Base-by-base conservation (phyloP, 805 yeast species). In the Candida hispaniensis region DNA sequence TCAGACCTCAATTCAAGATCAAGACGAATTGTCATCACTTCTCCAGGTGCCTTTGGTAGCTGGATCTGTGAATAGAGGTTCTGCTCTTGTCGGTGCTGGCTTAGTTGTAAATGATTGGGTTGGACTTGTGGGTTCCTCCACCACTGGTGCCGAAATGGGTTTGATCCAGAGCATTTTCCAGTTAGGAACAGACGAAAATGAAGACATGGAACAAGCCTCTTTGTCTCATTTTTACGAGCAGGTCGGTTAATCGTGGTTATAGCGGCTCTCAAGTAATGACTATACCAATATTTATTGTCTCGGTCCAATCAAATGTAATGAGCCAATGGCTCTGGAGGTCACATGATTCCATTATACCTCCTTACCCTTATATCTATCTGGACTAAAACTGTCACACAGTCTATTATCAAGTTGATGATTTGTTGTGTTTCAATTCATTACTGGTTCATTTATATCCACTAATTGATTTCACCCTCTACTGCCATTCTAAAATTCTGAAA, bases 91-190 rank as follows among this genome's bases (percentile, higher is more conserved):
- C 42, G 98, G 98, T 52, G 97, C 96, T 29, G 99, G 99, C 49
- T 75, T 91, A 75, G 97, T 91, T 38, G 98, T 86, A 35, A 91
- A 91, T 57, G 99, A 91, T 64, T 91, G 96, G 93, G 66, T 88
- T 47, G 93, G 97, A 18, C 97, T 93, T 26, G 69, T 94, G 30
- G 99, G 99, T 46, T 69, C 82, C 49, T 97, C 91, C 63, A 91
- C 98, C 40, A 86, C 99, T 46, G 97, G 98, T 30, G 96, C 98
- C 32, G 99, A 91, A 63, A 68, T 91, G 54, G 83, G 94, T 49
- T 98, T 91, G 41, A 73, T 91, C 47, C 98, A 93, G 66, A 79
- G 93, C 56, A 93, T 91, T 49, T 93, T 88, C 74, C 56, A 54
- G 22, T 49, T 57, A 28, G 54, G 51, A 46, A 53, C 51, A 44